Evolutionary conservation across 257 asterid genomes (phyloP), one percentile per base, ranked within the genome.

Genomic region (Nicotiana noctiflora): DNA sequence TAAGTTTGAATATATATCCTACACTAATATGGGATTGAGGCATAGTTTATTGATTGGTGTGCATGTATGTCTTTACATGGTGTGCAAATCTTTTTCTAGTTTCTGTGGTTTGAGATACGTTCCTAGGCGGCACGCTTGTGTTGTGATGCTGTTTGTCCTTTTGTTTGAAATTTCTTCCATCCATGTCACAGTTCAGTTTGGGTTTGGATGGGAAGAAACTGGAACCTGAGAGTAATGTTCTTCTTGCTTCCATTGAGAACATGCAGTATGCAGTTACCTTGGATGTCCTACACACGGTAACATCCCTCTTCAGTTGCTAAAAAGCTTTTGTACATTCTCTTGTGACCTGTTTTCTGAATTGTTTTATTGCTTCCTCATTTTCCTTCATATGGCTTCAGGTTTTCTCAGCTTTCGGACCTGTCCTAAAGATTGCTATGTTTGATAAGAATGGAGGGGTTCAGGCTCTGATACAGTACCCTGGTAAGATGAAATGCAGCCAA

Each of bases 261-360:
- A 95, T 95, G 99, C 99, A 95, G 83, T 95, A 93, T 88, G 91
- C 97, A n/a, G 98, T 95, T 66, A 95, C 99, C 80, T 87, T 95
- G 90, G 99, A 95, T 80, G 94, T 93, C 52, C 70, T 95, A 66
- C 93, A 93, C 79, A 89, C 91, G 94, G 99, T 95, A 89, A 80
- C 52, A 79, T 67, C 80, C 83, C 10, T 2, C 14, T 83, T 44
- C 53, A 23, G 19, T 81, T 29, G 49, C 19, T 59, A 59, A 21
- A 12, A 46, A 46, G 40, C 55, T 67, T 67, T 32, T 37, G 55
- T 37, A n/a, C 25, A 21, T 72, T 72, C 40, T 72, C 18, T 23
- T 19, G 2, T 46, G 46, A 44, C 60, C 57, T 70, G 57, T 67
- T 78, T 63, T n/a, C 61, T 46, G 60, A 74, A 12, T 17, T 27